These are phyloP conservation scores for Cordyceps sp. DNA, from an alignment of 2,329 filamentous ascomycete species.

Conservation along the genomic window DNA sequence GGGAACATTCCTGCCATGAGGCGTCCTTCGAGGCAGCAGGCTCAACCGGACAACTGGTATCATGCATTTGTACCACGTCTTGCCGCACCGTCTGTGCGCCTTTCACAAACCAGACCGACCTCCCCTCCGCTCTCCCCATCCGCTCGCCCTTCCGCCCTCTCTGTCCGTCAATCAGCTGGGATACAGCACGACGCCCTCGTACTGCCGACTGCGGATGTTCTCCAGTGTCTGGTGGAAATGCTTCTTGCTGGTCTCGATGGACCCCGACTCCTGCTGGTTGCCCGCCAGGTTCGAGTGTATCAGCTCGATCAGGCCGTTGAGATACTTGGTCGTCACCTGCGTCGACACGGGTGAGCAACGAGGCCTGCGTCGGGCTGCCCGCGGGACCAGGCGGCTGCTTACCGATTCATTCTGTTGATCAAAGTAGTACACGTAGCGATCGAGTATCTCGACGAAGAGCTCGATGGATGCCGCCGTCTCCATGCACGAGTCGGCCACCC, in stretches of 20 bases:
- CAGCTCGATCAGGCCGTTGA: constrained; percentile 94
- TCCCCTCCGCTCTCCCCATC: too few relatives aligned
- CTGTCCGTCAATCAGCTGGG: constrained; percentile 20
- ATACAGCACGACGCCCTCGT: constrained; percentile 74
- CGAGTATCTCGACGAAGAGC: constrained; percentile 94
- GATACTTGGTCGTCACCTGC: constrained; percentile 85
- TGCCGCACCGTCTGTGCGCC: too few relatives aligned
- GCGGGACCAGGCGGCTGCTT: too few relatives aligned
- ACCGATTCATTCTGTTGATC: constrained; percentile 96
- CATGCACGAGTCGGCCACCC: constrained; percentile 98
- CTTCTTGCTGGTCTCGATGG: constrained; percentile 75
- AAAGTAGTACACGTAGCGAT: constrained; percentile 98
- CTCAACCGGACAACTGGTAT: too few relatives aligned
- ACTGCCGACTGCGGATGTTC: constrained; percentile 81
- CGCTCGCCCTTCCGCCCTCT: background rate
- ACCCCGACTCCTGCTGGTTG: constrained; percentile 64
- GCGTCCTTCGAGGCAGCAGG: too few relatives aligned
- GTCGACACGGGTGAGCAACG: too few relatives aligned
- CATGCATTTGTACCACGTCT: too few relatives aligned
- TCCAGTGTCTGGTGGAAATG: constrained; percentile 93
- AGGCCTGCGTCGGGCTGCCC: too few relatives aligned
- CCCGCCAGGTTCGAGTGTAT: constrained; percentile 91
- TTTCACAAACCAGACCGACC: too few relatives aligned
- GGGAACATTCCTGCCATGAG: too few relatives aligned
- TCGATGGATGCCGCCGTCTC: constrained; percentile 94